Evolutionary conservation across 1,139 yeast genomes (phyloP), one percentile per base, ranked within the genome.

Genomic region (Candida freyschussii): DNA sequence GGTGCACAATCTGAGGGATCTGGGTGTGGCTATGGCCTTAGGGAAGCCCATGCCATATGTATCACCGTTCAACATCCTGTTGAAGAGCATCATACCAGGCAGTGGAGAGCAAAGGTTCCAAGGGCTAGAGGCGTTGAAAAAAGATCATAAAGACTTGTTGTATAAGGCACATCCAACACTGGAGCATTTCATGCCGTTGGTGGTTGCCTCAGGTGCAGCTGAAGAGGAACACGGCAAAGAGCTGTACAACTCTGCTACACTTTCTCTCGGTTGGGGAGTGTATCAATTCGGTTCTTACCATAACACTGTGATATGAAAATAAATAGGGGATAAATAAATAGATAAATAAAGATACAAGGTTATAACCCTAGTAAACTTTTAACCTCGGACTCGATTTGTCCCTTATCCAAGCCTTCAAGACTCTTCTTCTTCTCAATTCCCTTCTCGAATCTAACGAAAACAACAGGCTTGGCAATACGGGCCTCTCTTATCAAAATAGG

Each of bases 171-270:
- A 83, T 55, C 93, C 93, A 6, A 73, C 86, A 0, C 60, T 75
- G 29, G 93, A 83, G 43, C 94, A 83, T 55, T 72, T 82, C 39
- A 57, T 76, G 44, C 93, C 94, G 0, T 50, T 79, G 4, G 74
- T 77, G 20, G 84, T 77, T 26, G 87, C 79, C 2, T 65, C 75
- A 9, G 91, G 89, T 11, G 67, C 79, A 14, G 65, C 73, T 12
- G 58, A 59, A 3, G 42, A 53, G 5, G 67, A 62, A 22, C 36
- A 37, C 2, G 67, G 67, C 13, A 59, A 61, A 34, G 74, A 71
- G 40, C 35, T 78, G 17, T 77, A 74, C 50, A 62, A 65, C 27
- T 63, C 53, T 17, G 71, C 59, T 4, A 39, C 51, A 11, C 62
- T 62, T 0, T 67, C 80, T 30, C 47, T 81, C 24, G 91, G 83